Percentiles rank a stretch among this genome's conserved stretches.
phyloP scores from a whole-genome alignment of 805 yeast species.

The Kuraishia borneana region DNA sequence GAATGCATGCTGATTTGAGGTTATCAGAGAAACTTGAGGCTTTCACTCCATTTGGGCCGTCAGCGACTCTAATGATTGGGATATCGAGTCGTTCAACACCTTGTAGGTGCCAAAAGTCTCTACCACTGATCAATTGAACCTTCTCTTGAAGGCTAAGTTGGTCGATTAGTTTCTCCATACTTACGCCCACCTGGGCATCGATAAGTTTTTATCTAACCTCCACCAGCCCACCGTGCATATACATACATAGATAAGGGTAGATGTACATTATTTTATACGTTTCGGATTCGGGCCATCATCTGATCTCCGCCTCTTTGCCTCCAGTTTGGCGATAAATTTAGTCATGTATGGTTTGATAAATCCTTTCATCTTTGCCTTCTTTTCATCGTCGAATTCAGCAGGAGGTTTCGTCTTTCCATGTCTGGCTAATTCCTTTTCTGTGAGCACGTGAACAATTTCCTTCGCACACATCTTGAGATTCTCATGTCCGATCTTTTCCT shows the following conservation, averaged over 20 bases:
- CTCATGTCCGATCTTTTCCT: conserved; percentile 58
- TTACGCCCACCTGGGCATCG: too few relatives aligned
- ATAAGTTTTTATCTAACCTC: too few relatives aligned
- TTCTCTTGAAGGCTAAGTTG: conserved; percentile 14
- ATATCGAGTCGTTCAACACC: conserved; percentile 23
- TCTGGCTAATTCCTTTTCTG: conserved; percentile 54
- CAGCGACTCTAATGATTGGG: conserved; percentile 36
- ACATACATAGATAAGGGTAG: too few relatives aligned
- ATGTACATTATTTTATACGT: too few relatives aligned
- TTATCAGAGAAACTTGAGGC: conserved; percentile 44
- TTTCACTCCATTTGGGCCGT: conserved; percentile 58
- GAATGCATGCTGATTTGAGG: conserved; percentile 45
- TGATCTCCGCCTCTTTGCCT: conserved; percentile 25
- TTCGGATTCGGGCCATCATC: too few relatives aligned
- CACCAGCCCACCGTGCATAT: too few relatives aligned
- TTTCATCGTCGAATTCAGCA: conserved; percentile 46
- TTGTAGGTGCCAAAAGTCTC: conserved; percentile 28
- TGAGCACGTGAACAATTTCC: conserved; percentile 60
- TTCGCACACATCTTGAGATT: conserved; percentile 66
- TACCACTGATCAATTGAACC: conserved; percentile 13
- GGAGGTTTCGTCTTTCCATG: conserved; percentile 35
- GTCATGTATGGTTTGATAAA: conserved; percentile 60
- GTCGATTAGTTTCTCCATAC: conserved; percentile 1
- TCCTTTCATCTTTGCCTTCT: conserved; percentile 54
- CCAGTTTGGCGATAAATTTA: conserved; percentile 40